Evolutionary conservation across 1,284 basidiomycete species (phyloP).

Genomic region (Ustilago xerochloae): DNA sequence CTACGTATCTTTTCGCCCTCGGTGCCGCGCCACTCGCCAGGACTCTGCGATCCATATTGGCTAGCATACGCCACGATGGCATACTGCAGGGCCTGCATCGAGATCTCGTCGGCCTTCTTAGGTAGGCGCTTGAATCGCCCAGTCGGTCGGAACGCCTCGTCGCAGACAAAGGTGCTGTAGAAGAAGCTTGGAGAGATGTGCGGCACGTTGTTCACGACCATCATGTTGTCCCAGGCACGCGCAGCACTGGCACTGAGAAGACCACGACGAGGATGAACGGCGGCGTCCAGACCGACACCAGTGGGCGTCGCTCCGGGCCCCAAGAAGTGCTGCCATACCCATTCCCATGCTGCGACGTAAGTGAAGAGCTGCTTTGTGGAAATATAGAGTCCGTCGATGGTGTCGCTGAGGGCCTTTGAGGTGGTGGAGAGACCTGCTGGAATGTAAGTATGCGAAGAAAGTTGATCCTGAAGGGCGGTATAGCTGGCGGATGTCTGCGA

Average conservation of each 20-base stretch:
- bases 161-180: constrained; percentile 41
- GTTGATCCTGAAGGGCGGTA: constrained; percentile 41
- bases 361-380: constrained; percentile 41
- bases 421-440: constrained; percentile 30
- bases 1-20: constrained; percentile 17
- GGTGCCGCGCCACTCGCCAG: constrained; percentile 26
- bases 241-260: constrained; percentile 19
- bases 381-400: constrained; percentile 41
- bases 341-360: constrained; percentile 43
- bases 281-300: constrained; percentile 32
- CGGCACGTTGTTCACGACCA: constrained; percentile 26
- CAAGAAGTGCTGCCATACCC: constrained; percentile 42
- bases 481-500: constrained; percentile 40
- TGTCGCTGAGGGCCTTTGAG: constrained; percentile 28
- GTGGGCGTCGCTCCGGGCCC: constrained; percentile 24
- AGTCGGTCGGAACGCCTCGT: constrained; percentile 29
- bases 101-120: constrained; percentile 38
- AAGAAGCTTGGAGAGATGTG: constrained; percentile 47
- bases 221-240: constrained; percentile 36
- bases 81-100: constrained; percentile 40
- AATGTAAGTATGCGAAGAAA: constrained; percentile 29
- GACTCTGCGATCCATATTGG: constrained; percentile 41
- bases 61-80: constrained; percentile 46
- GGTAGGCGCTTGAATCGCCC: constrained; percentile 34
- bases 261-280: constrained; percentile 31